Percentiles rank a stretch among this genome's conserved stretches.
Evolutionary conservation across 164 flowering plant species (phyloP).

Genomic region (grape (Vitis vinifera)): ASM3070453v1 NC_081811.1:25630501-25631000

Average conservation of each 20-base stretch:
- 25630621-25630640: slow-evolving; percentile 67
- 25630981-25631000: slow-evolving; percentile 71
- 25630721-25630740: slow-evolving; percentile 58
- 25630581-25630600: slow-evolving; percentile 54
- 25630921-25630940: slow-evolving; percentile 79
- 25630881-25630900: slow-evolving; percentile 39
- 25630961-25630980: slow-evolving; percentile 73
- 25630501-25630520: slow-evolving; percentile 41
- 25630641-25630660: slow-evolving; percentile 91
- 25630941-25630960: slow-evolving; percentile 71
- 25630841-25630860: slow-evolving; percentile 67
- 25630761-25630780: slow-evolving; percentile 70
- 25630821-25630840: slow-evolving; percentile 71
- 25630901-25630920: slow-evolving; percentile 69
- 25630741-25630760: slow-evolving; percentile 77
- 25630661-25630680: slow-evolving; percentile 68
- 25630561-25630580: slow-evolving; percentile 54
- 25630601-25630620: slow-evolving; percentile 50
- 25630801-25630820: slow-evolving; percentile 54
- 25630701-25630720: slow-evolving; percentile 66
- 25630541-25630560: slow-evolving; percentile 66
- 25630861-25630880: slow-evolving; percentile 59
- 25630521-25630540: slow-evolving; percentile 78
- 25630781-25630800: slow-evolving; percentile 57
- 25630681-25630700: slow-evolving; percentile 64